Conservation (phyloP, 108 stramenopile species). For the Nitzschia sp. region DNA sequence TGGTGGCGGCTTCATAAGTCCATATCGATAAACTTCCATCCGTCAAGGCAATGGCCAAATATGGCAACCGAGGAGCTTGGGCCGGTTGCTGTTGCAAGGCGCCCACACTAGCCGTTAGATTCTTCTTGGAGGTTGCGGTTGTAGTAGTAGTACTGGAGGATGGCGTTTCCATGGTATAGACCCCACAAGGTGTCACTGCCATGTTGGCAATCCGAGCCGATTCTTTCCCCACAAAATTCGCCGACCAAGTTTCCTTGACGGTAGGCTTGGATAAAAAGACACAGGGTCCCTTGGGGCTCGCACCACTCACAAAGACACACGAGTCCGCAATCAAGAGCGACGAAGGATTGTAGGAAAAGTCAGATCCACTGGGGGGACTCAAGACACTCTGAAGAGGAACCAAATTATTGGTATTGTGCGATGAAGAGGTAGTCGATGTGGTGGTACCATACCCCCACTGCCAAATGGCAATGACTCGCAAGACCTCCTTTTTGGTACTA, state of each 20-base stretch:
- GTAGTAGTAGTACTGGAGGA: neutral
- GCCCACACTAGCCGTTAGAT: neutral
- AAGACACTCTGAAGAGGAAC: conserved; percentile 67
- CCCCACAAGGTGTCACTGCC: conserved; percentile 31
- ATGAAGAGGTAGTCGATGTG: neutral
- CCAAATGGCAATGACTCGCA: conserved; percentile 71
- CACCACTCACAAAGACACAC: conserved; percentile 77
- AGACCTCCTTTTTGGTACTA: conserved; percentile 32
- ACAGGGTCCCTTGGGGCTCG: conserved; percentile 50
- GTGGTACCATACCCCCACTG: conserved; percentile 75
- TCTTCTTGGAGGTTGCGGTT: neutral
- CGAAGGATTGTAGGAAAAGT: conserved; percentile 59
- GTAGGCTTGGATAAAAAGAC: conserved; percentile 76
- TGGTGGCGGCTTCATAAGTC: conserved; percentile 69
- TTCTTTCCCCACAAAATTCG: conserved; percentile 51
- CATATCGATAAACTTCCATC: conserved; percentile 75
- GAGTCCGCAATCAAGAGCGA: conserved; percentile 69
- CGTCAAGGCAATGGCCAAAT: conserved; percentile 69
- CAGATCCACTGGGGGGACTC: conserved; percentile 50
- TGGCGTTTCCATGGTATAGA: neutral
- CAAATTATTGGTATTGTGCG: neutral
- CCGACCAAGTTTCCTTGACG: conserved; percentile 72
- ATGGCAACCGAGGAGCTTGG: conserved; percentile 37
- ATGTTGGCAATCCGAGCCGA: conserved; percentile 38
- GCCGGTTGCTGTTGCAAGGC: neutral